These are phyloP conservation scores for Medicago lupulina DNA, from an alignment of 306 rosid genomes.

Conservation along the genomic window DNA sequence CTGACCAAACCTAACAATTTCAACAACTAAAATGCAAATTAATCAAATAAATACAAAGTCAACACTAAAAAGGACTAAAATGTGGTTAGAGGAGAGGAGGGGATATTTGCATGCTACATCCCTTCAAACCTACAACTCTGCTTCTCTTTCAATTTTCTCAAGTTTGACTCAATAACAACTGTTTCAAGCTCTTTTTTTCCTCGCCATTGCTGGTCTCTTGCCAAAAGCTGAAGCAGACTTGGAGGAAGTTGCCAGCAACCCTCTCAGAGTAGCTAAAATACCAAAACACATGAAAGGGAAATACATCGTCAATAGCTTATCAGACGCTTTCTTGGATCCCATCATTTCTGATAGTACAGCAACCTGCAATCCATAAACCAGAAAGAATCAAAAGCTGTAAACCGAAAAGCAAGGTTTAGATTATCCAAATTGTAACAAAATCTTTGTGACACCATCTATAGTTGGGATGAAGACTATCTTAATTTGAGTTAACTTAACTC, in stretches of 20 bases:
- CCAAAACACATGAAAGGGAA: constrained; percentile 67
- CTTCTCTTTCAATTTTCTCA: constrained; percentile 29
- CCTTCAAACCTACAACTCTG: constrained; percentile 20
- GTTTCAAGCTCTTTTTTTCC: constrained; percentile 68
- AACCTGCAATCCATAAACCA: constrained; percentile 54
- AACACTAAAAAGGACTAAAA: constrained; percentile 26
- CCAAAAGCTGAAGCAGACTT: constrained; percentile 42
- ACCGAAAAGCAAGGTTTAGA: neutral
- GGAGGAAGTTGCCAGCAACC: constrained; percentile 56
- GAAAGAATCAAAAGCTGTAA: constrained; percentile 21
- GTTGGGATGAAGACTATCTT: neutral
- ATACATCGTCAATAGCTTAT: constrained; percentile 57
- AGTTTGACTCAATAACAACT: neutral
- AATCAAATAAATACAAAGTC: constrained; percentile 21
- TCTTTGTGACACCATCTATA: constrained; percentile 20
- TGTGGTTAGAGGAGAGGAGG: constrained; percentile 37
- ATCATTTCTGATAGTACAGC: constrained; percentile 65
- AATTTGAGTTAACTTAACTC: neutral
- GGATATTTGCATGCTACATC: constrained; percentile 28
- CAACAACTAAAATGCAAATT: neutral
- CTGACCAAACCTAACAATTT: neutral
- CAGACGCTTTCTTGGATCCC: constrained; percentile 65
- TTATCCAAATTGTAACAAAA: constrained; percentile 16
- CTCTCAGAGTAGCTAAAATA: constrained; percentile 61
- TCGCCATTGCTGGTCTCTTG: constrained; percentile 45